Conservation (phyloP, 345 rosid species). For the Eucalyptus pauciflora region DNA sequence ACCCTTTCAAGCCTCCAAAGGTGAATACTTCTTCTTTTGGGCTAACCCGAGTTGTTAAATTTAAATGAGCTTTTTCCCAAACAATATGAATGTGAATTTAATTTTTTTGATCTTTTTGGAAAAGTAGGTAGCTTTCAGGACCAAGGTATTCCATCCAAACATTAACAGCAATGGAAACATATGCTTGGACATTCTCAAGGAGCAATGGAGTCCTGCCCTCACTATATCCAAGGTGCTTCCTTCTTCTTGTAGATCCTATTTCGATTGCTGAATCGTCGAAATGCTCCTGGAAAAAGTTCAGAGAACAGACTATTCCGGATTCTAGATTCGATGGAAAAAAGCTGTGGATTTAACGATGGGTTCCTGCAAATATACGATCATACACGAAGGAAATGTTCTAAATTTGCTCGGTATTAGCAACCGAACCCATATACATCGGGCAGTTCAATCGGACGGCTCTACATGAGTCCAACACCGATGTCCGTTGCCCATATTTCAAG, state of each 20-base stretch:
- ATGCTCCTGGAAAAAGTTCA: background rate
- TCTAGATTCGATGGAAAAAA: background rate
- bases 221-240: slow-evolving; percentile 12
- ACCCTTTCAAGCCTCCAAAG: slow-evolving; percentile 65
- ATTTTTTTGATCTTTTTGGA: background rate
- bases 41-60: too few relatives aligned
- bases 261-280: background rate
- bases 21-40: background rate
- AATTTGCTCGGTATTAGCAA: background rate
- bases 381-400: background rate
- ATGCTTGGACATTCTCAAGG: slow-evolving; percentile 23
- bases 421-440: background rate
- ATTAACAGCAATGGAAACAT: slow-evolving; percentile 16
- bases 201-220: slow-evolving; percentile 24
- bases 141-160: slow-evolving; percentile 20
- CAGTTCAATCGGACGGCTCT: background rate
- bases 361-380: background rate
- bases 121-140: slow-evolving; percentile 13
- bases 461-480: background rate
- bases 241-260: background rate
- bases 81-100: background rate
- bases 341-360: background rate
- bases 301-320: background rate
- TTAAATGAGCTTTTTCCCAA: background rate
- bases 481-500: background rate